Base-by-base conservation (phyloP, 2,329 filamentous ascomycete genomes). In the Alternaria angustiovoidea region DNA sequence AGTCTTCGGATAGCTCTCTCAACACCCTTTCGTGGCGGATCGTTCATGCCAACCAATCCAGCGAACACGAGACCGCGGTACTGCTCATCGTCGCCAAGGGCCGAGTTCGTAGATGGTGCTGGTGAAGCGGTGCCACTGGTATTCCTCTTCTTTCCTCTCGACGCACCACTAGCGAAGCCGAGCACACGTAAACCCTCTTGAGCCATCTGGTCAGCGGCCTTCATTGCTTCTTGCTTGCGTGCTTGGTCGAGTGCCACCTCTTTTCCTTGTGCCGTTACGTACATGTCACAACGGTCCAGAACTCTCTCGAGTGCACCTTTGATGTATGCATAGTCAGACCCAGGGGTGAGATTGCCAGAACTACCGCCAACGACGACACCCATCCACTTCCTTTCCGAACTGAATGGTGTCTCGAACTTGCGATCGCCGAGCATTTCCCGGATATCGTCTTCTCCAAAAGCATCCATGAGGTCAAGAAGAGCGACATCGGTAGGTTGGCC, bases 381-480 rank as follows among this genome's bases (percentile, higher is more conserved):
- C 96, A 99, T 99, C 94, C 94, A 99, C 79, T 99, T 99, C 58
- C 94, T 88, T 75, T 97, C 93, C 1, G 95, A 99, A 76, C 94
- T 98, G 79, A 99, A 99, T 0, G 95, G 94, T 0, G 92, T 94
- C 78, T 99, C 95, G 43, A 89, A 88, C 32, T 91, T 87, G 49
- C 94, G 91, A 32, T 87, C 85, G n/a, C 93, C 93, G 54, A 97
- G 88, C 9, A 91, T 90, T 47, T 95, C 91, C 62, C 96, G 89
- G 46, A 96, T 88, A 79, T 99, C 95, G 66, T 96, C 92, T 77
- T 97, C 94, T 61, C 91, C 91, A 75, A 96, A 95, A 24, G 88
- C 87, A 80, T 99, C 96, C 34, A 99, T 83, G 52, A 99, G 84
- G 79, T 99, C 95, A 49, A 99, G 85, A 79, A 98, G 91, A n/a